Evolutionary conservation across 2,329 filamentous ascomycete species (phyloP).

Genomic region (Remersonia thermophila): DNA sequence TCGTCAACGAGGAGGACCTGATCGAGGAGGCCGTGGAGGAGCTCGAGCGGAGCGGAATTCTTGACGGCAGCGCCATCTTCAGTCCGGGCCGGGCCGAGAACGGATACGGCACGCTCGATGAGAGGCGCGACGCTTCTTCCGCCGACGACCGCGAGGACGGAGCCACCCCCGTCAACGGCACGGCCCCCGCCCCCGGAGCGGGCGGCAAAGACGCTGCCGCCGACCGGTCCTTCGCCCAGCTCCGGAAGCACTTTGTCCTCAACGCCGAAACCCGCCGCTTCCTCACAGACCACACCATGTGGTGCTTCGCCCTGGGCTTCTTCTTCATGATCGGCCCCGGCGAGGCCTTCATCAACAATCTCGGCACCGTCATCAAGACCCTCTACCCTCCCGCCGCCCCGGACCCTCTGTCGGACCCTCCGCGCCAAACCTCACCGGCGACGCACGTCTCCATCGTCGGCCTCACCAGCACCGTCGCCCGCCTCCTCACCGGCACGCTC

Average conservation of each 20-base stretch:
- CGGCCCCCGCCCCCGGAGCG: too few species aligned
- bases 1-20: slow-evolving; percentile 75
- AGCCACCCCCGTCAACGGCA: slow-evolving; percentile 27
- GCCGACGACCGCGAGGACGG: slow-evolving; percentile 33
- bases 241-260: slow-evolving; percentile 80
- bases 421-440: slow-evolving; percentile 48
- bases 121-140: too few species aligned
- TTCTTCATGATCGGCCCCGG: slow-evolving; percentile 87
- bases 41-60: slow-evolving; percentile 74
- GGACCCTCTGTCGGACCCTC: slow-evolving; percentile 8
- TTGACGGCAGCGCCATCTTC: slow-evolving; percentile 66
- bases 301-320: slow-evolving; percentile 82
- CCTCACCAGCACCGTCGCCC: slow-evolving; percentile 77
- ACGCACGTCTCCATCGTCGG: slow-evolving; percentile 92
- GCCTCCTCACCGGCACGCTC: slow-evolving; percentile 77
- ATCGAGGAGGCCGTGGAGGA: slow-evolving; percentile 87
- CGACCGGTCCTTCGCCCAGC: slow-evolving; percentile 9
- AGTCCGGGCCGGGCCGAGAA: slow-evolving; percentile 38
- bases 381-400: slow-evolving; percentile 50
- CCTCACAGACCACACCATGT: slow-evolving; percentile 84
- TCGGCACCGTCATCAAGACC: slow-evolving; percentile 86
- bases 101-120: slow-evolving; percentile 50
- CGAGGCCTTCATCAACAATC: slow-evolving; percentile 96
- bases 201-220: too few species aligned
- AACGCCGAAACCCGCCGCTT: slow-evolving; percentile 85